Base-by-base conservation (phyloP, 2,329 filamentous ascomycete genomes). In the Eurotiales sp. region DNA sequence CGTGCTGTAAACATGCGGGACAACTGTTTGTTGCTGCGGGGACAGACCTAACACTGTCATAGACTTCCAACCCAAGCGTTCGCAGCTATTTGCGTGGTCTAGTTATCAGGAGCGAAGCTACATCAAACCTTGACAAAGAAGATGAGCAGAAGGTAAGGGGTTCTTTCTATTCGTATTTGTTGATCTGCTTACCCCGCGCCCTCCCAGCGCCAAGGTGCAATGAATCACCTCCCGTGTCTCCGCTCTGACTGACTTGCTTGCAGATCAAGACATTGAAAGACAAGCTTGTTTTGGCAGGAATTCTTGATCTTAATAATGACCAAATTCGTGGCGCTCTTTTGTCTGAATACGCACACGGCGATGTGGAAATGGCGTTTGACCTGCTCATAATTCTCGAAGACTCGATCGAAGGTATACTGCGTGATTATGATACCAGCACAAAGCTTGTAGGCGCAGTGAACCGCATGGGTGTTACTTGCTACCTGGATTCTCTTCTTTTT, bases 401-500 rank as follows among this genome's bases (percentile, higher is more conserved):
- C 59, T 88, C 92, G 0, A 84, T 89, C 34, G 82, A 89, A 25
- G 91, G 92, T 14, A 82, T 88, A 36, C 80, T 97, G 57, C 78
- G 84, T 56, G 81, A 83, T 14, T 95, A 89, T 71, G 79, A 89
- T 50, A 83, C 89, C 8, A 78, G 79, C 48, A 78, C 86, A 7
- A 80, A 80, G 51, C 84, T 97, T 74, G 73, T 89, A 4, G 93
- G 93, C 6, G 92, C 93, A 11, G 86, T 89, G 60, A 99, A 99
- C 64, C 80, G 90, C 43, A 80, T 86, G 40, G 83, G 82, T 43
- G 90, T 96, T 30, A 97, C 92, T n/a, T 99, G 93, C 73, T 97
- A 95, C 66, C 76, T 97, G 14, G 93, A 97, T 67, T 81, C 92
- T 0, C 74, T 97, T 19, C 79, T 99, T 1, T 97, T 96, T 66